Evolutionary conservation across 2,329 filamentous ascomycete species (phyloP).

Genomic region (Cordyceps cateniannulata): DNA sequence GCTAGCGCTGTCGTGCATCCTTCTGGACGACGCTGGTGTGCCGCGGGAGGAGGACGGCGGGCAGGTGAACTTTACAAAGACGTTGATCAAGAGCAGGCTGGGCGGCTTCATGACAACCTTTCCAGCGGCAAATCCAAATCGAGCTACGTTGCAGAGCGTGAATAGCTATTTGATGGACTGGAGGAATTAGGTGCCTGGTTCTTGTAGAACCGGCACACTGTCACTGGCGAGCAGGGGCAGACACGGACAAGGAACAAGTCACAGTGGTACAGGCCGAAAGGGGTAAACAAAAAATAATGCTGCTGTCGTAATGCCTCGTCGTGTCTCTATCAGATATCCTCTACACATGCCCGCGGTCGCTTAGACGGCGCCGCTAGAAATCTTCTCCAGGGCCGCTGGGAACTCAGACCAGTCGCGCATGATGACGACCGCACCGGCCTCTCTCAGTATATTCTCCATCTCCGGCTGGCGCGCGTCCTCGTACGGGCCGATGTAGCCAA

Average conservation of each 20-base stretch:
- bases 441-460: constrained; percentile 56
- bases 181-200: constrained; percentile 22
- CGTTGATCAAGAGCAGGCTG: constrained; percentile 67
- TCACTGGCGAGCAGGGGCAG: background rate
- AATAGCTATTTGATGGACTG: constrained; percentile 80
- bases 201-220: background rate
- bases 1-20: constrained; percentile 68
- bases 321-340: constrained; percentile 8
- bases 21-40: constrained; percentile 59
- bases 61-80: constrained; percentile 55
- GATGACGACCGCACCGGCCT: constrained; percentile 56
- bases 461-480: constrained; percentile 51
- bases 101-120: constrained; percentile 76
- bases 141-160: constrained; percentile 81
- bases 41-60: constrained; percentile 19
- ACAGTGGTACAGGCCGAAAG: background rate
- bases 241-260: background rate
- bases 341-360: background rate
- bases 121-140: constrained; percentile 74
- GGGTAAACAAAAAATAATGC: background rate
- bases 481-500: constrained; percentile 83
- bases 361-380: constrained; percentile 34
- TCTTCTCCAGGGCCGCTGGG: constrained; percentile 37
- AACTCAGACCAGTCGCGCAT: constrained; percentile 57
- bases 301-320: background rate